phyloP scores from a whole-genome alignment of 495 filamentous ascomycete species.

The Penicillium herquei region DNA sequence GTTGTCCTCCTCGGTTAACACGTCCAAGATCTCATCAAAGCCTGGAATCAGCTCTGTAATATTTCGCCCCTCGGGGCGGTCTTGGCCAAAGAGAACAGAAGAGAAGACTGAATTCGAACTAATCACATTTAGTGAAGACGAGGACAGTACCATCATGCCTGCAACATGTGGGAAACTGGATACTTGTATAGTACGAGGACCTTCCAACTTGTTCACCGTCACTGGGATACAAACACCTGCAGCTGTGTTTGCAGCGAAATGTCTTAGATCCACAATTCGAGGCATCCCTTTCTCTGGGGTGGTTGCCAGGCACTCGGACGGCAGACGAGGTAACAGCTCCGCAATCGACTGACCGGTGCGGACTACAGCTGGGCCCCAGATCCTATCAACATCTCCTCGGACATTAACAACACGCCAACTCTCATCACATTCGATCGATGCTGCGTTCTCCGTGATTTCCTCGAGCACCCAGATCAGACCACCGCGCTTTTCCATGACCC shows the following conservation, averaged over 20 bases:
- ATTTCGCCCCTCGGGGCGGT: conserved; percentile 72
- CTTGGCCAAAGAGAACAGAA: conserved; percentile 83
- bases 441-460: conserved; percentile 94
- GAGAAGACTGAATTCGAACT: conserved; percentile 96
- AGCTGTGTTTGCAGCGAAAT: conserved; percentile 76
- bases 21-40: conserved; percentile 77
- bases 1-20: conserved; percentile 83
- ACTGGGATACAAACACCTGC: conserved; percentile 76
- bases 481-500: conserved; percentile 96
- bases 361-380: conserved; percentile 75
- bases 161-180: conserved; percentile 97
- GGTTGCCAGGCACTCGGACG: conserved; percentile 64
- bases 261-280: conserved; percentile 63
- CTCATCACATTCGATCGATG: conserved; percentile 67
- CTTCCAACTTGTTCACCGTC: conserved; percentile 66
- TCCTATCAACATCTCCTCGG: conserved; percentile 66
- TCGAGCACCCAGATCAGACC: conserved; percentile 97
- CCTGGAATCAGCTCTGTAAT: conserved; percentile 81
- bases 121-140: conserved; percentile 71
- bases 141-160: conserved; percentile 86
- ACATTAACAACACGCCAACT: conserved; percentile 66
- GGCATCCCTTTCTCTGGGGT: conserved; percentile 66
- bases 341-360: conserved; percentile 67
- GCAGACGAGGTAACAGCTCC: conserved; percentile 74
- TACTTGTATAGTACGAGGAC: conserved; percentile 66